These are phyloP conservation scores for Monosporozyma aerobia DNA, from an alignment of 805 yeast species.

Conservation along the genomic window DNA sequence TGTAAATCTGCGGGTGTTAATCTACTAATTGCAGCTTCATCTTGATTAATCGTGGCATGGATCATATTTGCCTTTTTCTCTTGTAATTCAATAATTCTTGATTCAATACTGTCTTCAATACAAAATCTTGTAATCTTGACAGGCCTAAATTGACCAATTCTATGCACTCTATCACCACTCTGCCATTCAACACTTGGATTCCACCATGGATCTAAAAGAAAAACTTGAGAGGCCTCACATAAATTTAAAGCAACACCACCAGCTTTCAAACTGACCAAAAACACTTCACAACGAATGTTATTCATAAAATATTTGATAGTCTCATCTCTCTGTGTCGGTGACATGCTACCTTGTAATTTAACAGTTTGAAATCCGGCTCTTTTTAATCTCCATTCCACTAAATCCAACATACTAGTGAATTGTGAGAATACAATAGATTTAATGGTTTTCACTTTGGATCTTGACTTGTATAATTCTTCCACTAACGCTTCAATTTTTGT, in stretches of 20 bases:
- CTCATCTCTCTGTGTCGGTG: slow-evolving; percentile 89
- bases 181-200: slow-evolving; percentile 98
- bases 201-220: slow-evolving; percentile 98
- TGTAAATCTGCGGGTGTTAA: slow-evolving; percentile 92
- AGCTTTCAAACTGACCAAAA: slow-evolving; percentile 89
- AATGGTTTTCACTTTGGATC: slow-evolving; percentile 82
- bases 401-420: slow-evolving; percentile 91
- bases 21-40: slow-evolving; percentile 80
- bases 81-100: slow-evolving; percentile 89
- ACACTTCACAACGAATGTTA: slow-evolving; percentile 85
- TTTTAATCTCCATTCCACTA: slow-evolving; percentile 90
- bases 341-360: slow-evolving; percentile 92
- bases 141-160: slow-evolving; percentile 94
- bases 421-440: slow-evolving; percentile 96
- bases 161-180: slow-evolving; percentile 93
- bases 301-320: slow-evolving; percentile 89
- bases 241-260: slow-evolving; percentile 97
- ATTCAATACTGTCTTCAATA: slow-evolving; percentile 94
- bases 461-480: slow-evolving; percentile 78
- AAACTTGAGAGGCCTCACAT: slow-evolving; percentile 96
- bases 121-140: slow-evolving; percentile 87
- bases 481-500: slow-evolving; percentile 95
- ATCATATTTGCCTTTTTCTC: slow-evolving; percentile 98
- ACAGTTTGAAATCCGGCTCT: slow-evolving; percentile 94
- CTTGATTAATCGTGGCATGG: slow-evolving; percentile 89